phyloP scores from a whole-genome alignment of 2,329 filamentous ascomycete genomes.

The Phaeosphaeria sp. region DNA sequence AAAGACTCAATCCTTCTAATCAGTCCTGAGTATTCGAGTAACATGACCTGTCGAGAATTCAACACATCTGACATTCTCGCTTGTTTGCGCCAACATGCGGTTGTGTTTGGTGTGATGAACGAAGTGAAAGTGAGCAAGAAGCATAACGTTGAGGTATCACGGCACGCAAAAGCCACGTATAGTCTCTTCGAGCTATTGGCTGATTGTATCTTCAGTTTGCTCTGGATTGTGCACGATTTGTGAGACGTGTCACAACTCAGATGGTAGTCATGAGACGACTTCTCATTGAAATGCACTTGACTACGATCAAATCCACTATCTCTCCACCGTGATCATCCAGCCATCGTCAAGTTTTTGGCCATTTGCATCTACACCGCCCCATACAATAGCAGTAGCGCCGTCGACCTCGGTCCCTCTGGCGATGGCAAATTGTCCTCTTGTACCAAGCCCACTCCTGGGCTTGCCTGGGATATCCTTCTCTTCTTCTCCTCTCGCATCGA shows the following conservation, averaged over 20 bases:
- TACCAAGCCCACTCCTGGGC: conserved; percentile 50
- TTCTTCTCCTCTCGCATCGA: conserved; percentile 52
- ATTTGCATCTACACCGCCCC: conserved; percentile 59
- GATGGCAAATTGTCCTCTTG: conserved; percentile 49
- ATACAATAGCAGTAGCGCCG: conserved; percentile 58
- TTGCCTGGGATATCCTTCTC: conserved; percentile 50
- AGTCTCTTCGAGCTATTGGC: not conserved
- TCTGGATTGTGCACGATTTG: not conserved
- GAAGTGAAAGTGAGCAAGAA: no score
- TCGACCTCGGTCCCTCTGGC: conserved; percentile 54
- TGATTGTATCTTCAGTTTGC: not conserved
- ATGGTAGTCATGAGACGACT: no score
- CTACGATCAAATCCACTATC: conserved; percentile 14
- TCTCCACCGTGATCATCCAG: conserved; percentile 51
- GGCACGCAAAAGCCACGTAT: not conserved
- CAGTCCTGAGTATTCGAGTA: no score
- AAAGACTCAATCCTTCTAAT: no score
- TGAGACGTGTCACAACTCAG: not conserved
- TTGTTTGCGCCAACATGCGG: no score
- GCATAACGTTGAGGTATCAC: not conserved
- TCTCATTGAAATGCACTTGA: not conserved
- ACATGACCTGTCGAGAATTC: no score
- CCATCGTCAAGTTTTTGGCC: conserved; percentile 52
- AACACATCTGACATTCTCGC: no score
- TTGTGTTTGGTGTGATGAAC: no score